A percentile compares a stretch with the other conserved stretches of the same genome.
Evolutionary conservation across 2,329 filamentous ascomycete genomes (phyloP).

Genomic region (Aspergillus eucalypticola): DNA sequence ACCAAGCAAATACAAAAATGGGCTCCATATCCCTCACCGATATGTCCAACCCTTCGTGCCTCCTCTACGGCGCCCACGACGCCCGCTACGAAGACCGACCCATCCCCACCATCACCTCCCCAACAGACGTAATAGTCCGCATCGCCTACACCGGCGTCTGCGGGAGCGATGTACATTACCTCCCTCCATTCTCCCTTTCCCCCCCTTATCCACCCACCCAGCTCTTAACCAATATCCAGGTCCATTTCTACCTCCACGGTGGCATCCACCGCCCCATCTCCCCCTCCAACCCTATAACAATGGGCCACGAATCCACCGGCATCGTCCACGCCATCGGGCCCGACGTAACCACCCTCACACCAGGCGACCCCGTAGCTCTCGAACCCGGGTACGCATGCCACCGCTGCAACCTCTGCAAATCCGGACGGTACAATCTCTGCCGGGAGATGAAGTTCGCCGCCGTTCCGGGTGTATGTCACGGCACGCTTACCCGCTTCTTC

Average conservation of each 20-base stretch:
- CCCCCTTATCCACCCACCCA: not conserved
- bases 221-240: conserved; percentile 19
- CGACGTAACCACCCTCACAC: conserved; percentile 23
- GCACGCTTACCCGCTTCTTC: conserved; percentile 42
- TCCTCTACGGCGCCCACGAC: conserved; percentile 43
- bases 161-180: conserved; percentile 37
- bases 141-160: conserved; percentile 49
- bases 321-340: conserved; percentile 29
- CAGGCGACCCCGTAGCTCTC: conserved; percentile 37
- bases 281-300: conserved; percentile 26
- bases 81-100: conserved; percentile 42
- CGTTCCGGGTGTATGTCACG: conserved; percentile 39
- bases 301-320: conserved; percentile 40
- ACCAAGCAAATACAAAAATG: not conserved
- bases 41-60: conserved; percentile 42
- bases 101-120: conserved; percentile 36
- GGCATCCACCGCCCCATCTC: conserved; percentile 34
- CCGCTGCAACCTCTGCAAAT: conserved; percentile 38
- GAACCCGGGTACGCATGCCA: conserved; percentile 40
- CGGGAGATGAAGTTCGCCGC: conserved; percentile 44
- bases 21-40: conserved; percentile 52
- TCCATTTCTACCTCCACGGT: conserved; percentile 44
- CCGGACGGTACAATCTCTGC: conserved; percentile 46
- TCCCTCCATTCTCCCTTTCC: not conserved
- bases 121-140: conserved; percentile 45